phyloP scores from a whole-genome alignment of 768 basidiomycete genomes.

The Pisolithus tinctorius region DNA sequence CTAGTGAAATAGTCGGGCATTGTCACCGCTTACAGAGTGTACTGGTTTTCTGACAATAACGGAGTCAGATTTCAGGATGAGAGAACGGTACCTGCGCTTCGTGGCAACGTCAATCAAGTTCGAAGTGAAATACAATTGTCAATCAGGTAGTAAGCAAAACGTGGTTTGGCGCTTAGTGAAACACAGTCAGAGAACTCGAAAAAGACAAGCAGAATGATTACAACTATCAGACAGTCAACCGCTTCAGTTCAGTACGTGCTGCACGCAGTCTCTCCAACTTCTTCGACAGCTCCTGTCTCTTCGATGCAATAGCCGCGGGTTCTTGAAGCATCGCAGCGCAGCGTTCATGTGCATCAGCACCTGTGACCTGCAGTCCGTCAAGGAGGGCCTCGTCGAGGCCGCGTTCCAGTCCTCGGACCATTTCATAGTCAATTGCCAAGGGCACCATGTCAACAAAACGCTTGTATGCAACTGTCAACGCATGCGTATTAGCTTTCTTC shows the following conservation, averaged over 20 bases:
- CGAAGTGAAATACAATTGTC: too few species aligned
- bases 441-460: slow-evolving; percentile 33
- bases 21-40: too few species aligned
- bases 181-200: too few species aligned
- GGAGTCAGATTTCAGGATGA: too few species aligned
- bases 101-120: too few species aligned
- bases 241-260: slow-evolving; percentile 31
- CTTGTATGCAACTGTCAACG: slow-evolving; percentile 32
- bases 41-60: too few species aligned
- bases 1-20: too few species aligned
- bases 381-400: slow-evolving; percentile 37
- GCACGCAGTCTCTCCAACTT: slow-evolving; percentile 40
- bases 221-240: background rate
- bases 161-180: too few species aligned
- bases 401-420: slow-evolving; percentile 36
- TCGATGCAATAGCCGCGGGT: slow-evolving; percentile 34
- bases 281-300: slow-evolving; percentile 41
- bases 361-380: slow-evolving; percentile 42
- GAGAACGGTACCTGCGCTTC: too few species aligned
- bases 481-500: background rate
- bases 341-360: slow-evolving; percentile 34
- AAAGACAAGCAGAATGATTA: too few species aligned
- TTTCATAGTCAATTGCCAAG: slow-evolving; percentile 26
- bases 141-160: too few species aligned
- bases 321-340: slow-evolving; percentile 47